phyloP scores from a whole-genome alignment of 768 basidiomycete genomes.

The Boletus reticuloceps region DNA sequence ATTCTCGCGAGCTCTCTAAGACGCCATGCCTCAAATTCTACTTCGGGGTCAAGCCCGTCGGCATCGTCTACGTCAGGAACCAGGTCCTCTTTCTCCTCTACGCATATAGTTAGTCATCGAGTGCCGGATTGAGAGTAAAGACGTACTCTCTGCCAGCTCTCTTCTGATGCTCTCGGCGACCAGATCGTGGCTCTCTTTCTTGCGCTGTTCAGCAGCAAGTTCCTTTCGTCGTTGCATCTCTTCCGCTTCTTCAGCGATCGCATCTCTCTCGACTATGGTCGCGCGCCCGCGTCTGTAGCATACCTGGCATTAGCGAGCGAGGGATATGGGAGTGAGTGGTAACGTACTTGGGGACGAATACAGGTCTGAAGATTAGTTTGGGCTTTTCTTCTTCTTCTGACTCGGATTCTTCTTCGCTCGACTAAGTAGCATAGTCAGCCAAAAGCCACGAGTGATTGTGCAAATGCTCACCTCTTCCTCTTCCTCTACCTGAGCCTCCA shows the following conservation, averaged over 20 bases:
- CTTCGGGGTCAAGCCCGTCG: slow-evolving; percentile 85
- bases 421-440: slow-evolving; percentile 41
- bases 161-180: slow-evolving; percentile 93
- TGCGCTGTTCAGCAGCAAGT: slow-evolving; percentile 74
- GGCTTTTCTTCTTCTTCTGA: slow-evolving; percentile 75
- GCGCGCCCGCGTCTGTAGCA: slow-evolving; percentile 63
- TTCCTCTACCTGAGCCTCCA: slow-evolving; percentile 43
- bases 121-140: background rate
- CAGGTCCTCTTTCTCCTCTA: slow-evolving; percentile 86
- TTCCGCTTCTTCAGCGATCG: slow-evolving; percentile 69
- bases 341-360: slow-evolving; percentile 91
- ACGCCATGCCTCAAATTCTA: slow-evolving; percentile 96
- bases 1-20: slow-evolving; percentile 91
- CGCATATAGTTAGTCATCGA: background rate
- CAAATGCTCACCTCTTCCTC: slow-evolving; percentile 39
- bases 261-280: slow-evolving; percentile 70
- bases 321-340: background rate
- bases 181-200: slow-evolving; percentile 85
- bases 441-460: slow-evolving; percentile 1
- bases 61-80: slow-evolving; percentile 92
- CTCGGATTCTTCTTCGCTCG: slow-evolving; percentile 82
- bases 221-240: slow-evolving; percentile 69
- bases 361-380: slow-evolving; percentile 81
- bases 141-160: slow-evolving; percentile 88
- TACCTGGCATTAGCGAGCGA: slow-evolving; percentile 1